Conservation (phyloP, 1,284 basidiomycete genomes). For the Ganoderma sinense region DNA sequence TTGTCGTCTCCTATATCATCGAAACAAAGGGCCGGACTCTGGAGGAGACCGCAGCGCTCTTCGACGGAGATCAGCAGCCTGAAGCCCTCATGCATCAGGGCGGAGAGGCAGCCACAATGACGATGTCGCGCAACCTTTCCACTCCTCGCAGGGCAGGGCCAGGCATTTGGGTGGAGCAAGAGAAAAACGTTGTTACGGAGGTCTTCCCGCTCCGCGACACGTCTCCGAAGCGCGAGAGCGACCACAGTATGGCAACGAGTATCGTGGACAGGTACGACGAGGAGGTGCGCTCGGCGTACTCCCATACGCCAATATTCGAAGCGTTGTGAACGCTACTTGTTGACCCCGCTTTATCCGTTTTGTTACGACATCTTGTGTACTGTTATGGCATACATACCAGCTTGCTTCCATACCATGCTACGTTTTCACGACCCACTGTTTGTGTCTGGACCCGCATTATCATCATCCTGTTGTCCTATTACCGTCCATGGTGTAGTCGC, state of each 20-base stretch:
- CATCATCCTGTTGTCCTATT: background rate
- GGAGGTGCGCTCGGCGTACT: slow-evolving; percentile 14
- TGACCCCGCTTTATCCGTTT: background rate
- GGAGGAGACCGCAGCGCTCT: slow-evolving; percentile 72
- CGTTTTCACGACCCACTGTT: background rate
- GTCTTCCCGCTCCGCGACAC: slow-evolving; percentile 32
- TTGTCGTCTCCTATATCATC: slow-evolving; percentile 62
- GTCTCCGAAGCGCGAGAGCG: slow-evolving; percentile 16
- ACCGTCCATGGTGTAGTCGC: background rate
- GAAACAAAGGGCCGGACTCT: slow-evolving; percentile 67
- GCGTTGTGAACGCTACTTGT: slow-evolving; percentile 4
- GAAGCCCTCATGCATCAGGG: slow-evolving; percentile 54
- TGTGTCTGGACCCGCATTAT: background rate
- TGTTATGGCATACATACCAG: background rate
- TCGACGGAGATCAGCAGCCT: slow-evolving; percentile 61
- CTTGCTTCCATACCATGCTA: background rate
- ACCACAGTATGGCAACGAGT: slow-evolving; percentile 13
- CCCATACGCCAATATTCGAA: slow-evolving; percentile 11
- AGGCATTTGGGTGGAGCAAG: slow-evolving; percentile 28
- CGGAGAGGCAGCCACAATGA: slow-evolving; percentile 59
- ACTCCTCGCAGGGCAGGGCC: slow-evolving; percentile 19
- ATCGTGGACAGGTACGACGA: slow-evolving; percentile 15
- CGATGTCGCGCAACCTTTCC: slow-evolving; percentile 26
- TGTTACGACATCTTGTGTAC: background rate
- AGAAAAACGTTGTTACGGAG: slow-evolving; percentile 29